phyloP scores from a whole-genome alignment of 495 filamentous ascomycete genomes.

The Hypomontagnella submonticulosa region DNA sequence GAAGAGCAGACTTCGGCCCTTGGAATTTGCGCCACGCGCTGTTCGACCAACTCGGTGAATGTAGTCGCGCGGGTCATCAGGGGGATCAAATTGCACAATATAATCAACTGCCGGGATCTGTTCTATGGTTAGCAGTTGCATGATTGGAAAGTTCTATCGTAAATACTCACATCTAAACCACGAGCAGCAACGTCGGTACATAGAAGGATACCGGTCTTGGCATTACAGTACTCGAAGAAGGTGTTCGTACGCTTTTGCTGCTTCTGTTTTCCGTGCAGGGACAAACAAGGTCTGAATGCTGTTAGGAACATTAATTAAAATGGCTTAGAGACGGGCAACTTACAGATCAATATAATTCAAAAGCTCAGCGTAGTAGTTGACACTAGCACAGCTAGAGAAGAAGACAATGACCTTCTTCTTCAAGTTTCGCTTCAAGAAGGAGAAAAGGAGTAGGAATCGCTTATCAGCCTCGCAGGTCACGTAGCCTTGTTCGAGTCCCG shows the following conservation, averaged over 20 bases:
- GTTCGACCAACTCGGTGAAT: slow-evolving; percentile 98
- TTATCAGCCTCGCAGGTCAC: slow-evolving; percentile 93
- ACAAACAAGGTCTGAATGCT: slow-evolving; percentile 34
- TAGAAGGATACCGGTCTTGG: slow-evolving; percentile 86
- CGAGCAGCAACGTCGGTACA: slow-evolving; percentile 97
- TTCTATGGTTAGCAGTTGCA: slow-evolving; percentile 26
- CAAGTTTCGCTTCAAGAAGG: slow-evolving; percentile 90
- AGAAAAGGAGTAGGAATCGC: slow-evolving; percentile 93
- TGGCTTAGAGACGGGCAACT: slow-evolving; percentile 56
- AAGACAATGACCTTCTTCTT: slow-evolving; percentile 98
- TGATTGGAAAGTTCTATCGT: not conserved
- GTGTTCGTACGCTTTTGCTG: slow-evolving; percentile 97
- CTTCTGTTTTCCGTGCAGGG: slow-evolving; percentile 88
- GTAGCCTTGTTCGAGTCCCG: slow-evolving; percentile 94
- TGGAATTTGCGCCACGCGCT: slow-evolving; percentile 83
- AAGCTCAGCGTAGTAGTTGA: slow-evolving; percentile 94
- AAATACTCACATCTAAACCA: slow-evolving; percentile 78
- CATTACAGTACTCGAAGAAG: slow-evolving; percentile 99
- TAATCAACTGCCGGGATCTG: slow-evolving; percentile 92
- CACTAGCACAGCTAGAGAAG: slow-evolving; percentile 91
- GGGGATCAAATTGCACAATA: slow-evolving; percentile 96
- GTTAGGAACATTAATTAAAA: slow-evolving; percentile 38
- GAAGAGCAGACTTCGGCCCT: slow-evolving; percentile 89
- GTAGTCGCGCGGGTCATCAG: slow-evolving; percentile 90
- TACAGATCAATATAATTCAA: slow-evolving; percentile 96